Percentiles rank a stretch among this genome's conserved stretches.
These are phyloP conservation scores for Phyllosticta citriasiana DNA, from an alignment of 2,329 filamentous ascomycete genomes.

Conservation along the genomic window DNA sequence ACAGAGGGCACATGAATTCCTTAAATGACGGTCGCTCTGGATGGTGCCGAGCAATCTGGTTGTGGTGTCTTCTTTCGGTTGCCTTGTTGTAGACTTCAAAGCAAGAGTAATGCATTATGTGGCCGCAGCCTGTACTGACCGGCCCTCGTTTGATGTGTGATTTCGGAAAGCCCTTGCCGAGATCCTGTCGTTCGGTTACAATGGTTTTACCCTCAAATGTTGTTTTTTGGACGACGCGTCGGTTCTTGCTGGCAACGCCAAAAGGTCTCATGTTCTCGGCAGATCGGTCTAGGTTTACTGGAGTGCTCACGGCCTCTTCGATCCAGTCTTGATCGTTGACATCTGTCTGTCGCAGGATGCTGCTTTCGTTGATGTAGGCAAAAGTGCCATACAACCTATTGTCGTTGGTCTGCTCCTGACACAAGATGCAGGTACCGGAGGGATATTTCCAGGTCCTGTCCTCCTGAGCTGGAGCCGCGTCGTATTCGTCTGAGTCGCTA, in stretches of 20 bases:
- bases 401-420: slow-evolving; percentile 92
- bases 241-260: slow-evolving; percentile 82
- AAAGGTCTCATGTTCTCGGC: slow-evolving; percentile 79
- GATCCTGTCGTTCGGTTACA: slow-evolving; percentile 63
- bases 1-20: slow-evolving; percentile 93
- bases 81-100: slow-evolving; percentile 88
- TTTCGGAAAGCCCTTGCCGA: slow-evolving; percentile 81
- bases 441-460: slow-evolving; percentile 83
- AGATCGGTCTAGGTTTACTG: slow-evolving; percentile 72
- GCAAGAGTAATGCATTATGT: slow-evolving; percentile 97
- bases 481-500: slow-evolving; percentile 56
- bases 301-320: slow-evolving; percentile 68
- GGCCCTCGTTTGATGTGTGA: slow-evolving; percentile 59
- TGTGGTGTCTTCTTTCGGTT: slow-evolving; percentile 70
- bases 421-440: slow-evolving; percentile 85
- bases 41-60: slow-evolving; percentile 90
- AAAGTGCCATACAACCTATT: slow-evolving; percentile 86
- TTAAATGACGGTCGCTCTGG: slow-evolving; percentile 70
- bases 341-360: slow-evolving; percentile 78
- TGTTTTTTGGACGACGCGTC: slow-evolving; percentile 64
- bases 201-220: slow-evolving; percentile 62
- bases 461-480: slow-evolving; percentile 51
- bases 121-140: slow-evolving; percentile 83
- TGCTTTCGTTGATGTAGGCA: slow-evolving; percentile 76
- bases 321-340: slow-evolving; percentile 74